Evolutionary conservation across 768 basidiomycete species (phyloP).

Genomic region (Amanita thiersii): DNA sequence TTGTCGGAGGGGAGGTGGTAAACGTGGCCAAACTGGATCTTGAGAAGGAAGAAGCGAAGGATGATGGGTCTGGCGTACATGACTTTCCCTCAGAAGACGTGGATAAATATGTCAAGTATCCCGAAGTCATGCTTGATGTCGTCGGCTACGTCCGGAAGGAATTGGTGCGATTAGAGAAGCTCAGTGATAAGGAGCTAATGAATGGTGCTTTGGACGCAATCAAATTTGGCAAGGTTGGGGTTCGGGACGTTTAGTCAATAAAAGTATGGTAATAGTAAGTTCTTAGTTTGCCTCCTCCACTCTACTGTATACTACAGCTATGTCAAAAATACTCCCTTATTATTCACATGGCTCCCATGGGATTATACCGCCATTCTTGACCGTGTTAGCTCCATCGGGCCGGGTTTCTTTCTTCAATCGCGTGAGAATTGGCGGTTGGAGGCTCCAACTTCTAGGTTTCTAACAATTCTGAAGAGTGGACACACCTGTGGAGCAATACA

Average conservation of each 20-base stretch:
- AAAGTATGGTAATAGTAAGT: background rate
- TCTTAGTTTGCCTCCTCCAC: background rate
- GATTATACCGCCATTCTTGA: too few species aligned
- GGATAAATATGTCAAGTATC: constrained; percentile 67
- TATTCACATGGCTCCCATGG: too few species aligned
- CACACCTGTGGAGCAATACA: background rate
- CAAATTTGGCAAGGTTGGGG: constrained; percentile 28
- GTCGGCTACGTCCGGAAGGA: constrained; percentile 69
- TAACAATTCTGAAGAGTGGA: too few species aligned
- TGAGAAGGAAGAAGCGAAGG: constrained; percentile 48
- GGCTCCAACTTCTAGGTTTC: too few species aligned
- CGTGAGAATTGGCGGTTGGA: background rate
- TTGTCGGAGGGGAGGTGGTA: constrained; percentile 59
- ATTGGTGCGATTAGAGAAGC: constrained; percentile 53
- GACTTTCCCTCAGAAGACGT: constrained; percentile 55
- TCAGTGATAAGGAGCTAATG: constrained; percentile 37
- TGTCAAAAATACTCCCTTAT: background rate
- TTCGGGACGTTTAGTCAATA: background rate
- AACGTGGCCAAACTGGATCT: constrained; percentile 51
- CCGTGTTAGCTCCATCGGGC: too few species aligned
- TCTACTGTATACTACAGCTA: background rate
- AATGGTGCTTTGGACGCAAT: constrained; percentile 26
- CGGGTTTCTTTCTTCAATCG: background rate
- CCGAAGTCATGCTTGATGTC: constrained; percentile 64
- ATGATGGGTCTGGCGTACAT: constrained; percentile 66